phyloP scores from a whole-genome alignment of 139 green algal genomes.

The Coelastrella sp. region DNA sequence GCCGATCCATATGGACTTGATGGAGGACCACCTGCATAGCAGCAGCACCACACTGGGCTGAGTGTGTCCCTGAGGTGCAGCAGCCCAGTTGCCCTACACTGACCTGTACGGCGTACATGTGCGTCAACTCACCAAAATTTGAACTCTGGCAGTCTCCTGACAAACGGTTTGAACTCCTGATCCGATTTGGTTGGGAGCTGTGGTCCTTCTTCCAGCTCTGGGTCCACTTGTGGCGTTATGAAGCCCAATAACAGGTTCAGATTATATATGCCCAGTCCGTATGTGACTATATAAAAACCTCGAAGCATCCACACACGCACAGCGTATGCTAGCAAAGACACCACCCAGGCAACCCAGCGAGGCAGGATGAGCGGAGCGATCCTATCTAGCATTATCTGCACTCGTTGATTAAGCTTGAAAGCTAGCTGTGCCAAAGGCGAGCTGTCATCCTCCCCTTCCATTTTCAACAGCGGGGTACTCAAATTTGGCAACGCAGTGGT shows the following conservation, averaged over 20 bases:
- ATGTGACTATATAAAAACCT: constrained; percentile 99
- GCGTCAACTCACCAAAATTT: constrained; percentile 95
- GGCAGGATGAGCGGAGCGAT: constrained; percentile 74
- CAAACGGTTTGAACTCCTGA: constrained; percentile 98
- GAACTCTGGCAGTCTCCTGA: constrained; percentile 97
- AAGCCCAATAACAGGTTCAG: constrained; percentile 99
- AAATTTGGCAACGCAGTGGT: no score
- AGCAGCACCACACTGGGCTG: background rate
- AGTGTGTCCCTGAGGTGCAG: background rate
- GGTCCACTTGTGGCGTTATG: constrained; percentile 88
- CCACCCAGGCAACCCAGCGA: constrained; percentile 78
- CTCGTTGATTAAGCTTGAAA: constrained; percentile 54
- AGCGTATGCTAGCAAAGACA: constrained; percentile 80
- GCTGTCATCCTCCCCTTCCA: constrained; percentile 11
- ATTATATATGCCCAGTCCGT: constrained; percentile 98
- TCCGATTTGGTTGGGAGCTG: constrained; percentile 91
- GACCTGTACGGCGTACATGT: background rate
- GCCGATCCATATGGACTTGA: constrained; percentile 87
- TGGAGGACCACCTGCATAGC: constrained; percentile 78
- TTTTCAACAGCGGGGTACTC: background rate
- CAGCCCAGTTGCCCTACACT: background rate
- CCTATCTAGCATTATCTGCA: constrained; percentile 87
- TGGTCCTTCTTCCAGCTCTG: constrained; percentile 84
- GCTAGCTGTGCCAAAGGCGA: background rate
- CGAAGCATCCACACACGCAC: constrained; percentile 83